Base-by-base conservation (phyloP, 176 grass and related monocot genomes). In the Musa beccarii region DNA sequence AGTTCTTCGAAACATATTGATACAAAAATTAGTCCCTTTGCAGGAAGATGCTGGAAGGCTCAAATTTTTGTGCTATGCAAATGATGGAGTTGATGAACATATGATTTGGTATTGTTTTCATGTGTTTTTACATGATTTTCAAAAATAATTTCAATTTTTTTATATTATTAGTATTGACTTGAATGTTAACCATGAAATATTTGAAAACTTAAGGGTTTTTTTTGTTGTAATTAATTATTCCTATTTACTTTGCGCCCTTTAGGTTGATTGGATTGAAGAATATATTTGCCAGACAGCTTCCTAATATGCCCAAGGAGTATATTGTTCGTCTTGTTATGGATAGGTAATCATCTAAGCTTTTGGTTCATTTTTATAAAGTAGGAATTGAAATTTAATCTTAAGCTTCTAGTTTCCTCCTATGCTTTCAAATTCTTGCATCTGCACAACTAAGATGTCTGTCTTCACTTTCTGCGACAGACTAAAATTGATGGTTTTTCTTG, bases 211-310 rank as follows among this genome's bases (percentile, higher is more conserved):
- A 69, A 69, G 8, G 9, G 7, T 1, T 2, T 69, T 69, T 13
- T n/a, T 69, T 4, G 12, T 8, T 2, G 2, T 56, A 74, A 74
- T 23, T 74, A 2, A 55, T 73, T 73, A 8, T 55, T 73, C 23
- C 53, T 55, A 21, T 54, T 0, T 1, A 68, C 14, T 73, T 26
- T 54, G 10, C 53, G 17, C 22, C 65, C n/a, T 62, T 14, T 81
- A 99, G 95, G 95, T 85, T 99, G 59, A 84, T 99, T 68, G 95
- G 95, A 86, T 86, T 99, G 83, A 99, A 99, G 88, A 99, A 99
- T 81, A 99, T 99, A 82, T 99, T 99, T 59, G 95, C 86, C 10
- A 85, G 95, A 28, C 95, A 99, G 79, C 95, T 99, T 71, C 95
- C 95, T 77, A 99, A 99, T 84, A 99, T 99, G 91, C 95, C 95